Evolutionary conservation across 768 basidiomycete genomes (phyloP).

Genomic region (Leccinum rimulosum): DNA sequence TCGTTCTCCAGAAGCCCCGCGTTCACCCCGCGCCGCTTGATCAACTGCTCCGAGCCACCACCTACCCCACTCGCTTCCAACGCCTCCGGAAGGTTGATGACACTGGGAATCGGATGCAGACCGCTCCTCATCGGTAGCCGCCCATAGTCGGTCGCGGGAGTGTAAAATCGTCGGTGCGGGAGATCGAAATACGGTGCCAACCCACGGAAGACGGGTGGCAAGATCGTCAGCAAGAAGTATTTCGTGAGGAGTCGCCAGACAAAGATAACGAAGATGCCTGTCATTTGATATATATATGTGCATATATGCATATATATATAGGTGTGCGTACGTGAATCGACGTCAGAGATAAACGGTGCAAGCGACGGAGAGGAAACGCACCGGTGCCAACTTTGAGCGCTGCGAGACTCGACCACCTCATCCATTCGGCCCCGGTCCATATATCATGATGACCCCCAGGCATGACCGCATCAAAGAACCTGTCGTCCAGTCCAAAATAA

Average conservation of each 20-base stretch:
- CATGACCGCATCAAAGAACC: constrained; percentile 40
- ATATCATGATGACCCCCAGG: constrained; percentile 53
- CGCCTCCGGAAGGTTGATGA: constrained; percentile 69
- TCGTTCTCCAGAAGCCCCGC: constrained; percentile 17
- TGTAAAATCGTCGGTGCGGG: constrained; percentile 86
- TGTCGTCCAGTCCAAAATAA: constrained; percentile 40
- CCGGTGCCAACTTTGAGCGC: constrained; percentile 41
- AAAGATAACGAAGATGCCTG: constrained; percentile 79
- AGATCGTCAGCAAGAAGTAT: constrained; percentile 61
- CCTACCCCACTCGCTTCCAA: constrained; percentile 40
- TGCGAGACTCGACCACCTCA: constrained; percentile 38
- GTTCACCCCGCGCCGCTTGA: constrained; percentile 26
- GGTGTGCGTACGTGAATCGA: neutral
- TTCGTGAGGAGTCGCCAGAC: constrained; percentile 89
- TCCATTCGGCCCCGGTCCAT: constrained; percentile 33
- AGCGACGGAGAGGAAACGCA: constrained; percentile 19
- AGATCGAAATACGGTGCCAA: constrained; percentile 65
- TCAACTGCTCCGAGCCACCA: constrained; percentile 35
- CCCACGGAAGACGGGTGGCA: constrained; percentile 84
- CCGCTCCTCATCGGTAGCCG: constrained; percentile 57
- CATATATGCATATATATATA: neutral
- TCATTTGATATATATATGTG: neutral
- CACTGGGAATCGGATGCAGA: constrained; percentile 75
- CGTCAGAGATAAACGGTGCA: neutral
- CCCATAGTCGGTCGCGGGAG: constrained; percentile 86